phyloP scores from a whole-genome alignment of 2,329 filamentous ascomycete genomes.

The Fragosphaeria purpurea region DNA sequence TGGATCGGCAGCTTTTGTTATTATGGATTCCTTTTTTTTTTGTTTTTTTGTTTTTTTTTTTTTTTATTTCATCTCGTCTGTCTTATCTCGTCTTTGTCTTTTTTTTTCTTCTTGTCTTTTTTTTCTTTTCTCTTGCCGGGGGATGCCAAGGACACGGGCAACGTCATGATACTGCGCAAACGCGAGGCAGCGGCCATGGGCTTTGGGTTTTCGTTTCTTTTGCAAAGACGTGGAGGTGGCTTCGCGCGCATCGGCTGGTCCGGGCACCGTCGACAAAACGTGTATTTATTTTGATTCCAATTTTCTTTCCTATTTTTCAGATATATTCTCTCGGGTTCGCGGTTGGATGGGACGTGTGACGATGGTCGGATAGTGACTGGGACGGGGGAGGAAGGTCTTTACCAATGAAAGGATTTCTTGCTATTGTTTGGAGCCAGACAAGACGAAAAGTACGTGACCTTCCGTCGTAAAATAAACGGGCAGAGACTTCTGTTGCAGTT shows the following conservation, averaged over 20 bases:
- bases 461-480: too few relatives aligned
- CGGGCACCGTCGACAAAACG: neutral
- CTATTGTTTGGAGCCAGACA: too few relatives aligned
- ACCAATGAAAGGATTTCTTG: too few relatives aligned
- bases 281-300: neutral
- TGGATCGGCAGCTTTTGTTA: neutral
- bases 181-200: neutral
- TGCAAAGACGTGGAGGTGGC: neutral
- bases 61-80: neutral
- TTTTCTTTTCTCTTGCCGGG: neutral
- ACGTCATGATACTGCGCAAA: neutral
- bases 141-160: neutral
- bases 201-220: neutral
- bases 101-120: neutral
- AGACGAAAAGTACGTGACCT: too few relatives aligned
- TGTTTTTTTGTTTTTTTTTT: neutral
- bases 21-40: neutral
- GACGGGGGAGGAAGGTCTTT: too few relatives aligned
- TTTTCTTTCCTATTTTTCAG: too few relatives aligned
- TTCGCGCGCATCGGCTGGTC: constrained; percentile 7
- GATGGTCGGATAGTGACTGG: too few relatives aligned
- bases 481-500: too few relatives aligned
- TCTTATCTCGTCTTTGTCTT: too few relatives aligned
- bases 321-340: too few relatives aligned
- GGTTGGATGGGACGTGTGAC: too few relatives aligned